A percentile compares a stretch with the other conserved stretches of the same genome.
Conservation (phyloP, 1,284 basidiomycete genomes). For the Leccinum ponderosum region DNA sequence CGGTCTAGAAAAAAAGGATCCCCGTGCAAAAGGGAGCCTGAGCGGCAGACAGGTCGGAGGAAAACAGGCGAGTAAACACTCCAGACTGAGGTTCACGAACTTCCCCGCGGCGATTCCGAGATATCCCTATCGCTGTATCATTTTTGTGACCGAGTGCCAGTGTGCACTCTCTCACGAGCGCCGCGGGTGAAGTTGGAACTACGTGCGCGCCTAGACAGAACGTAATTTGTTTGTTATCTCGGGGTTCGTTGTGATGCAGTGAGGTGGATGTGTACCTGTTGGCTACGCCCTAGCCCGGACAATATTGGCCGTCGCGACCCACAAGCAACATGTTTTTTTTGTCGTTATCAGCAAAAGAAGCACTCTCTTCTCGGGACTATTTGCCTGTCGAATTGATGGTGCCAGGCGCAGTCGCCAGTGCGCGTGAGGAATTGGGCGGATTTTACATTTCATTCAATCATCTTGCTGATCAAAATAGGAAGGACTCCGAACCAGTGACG, state of each 20-base stretch:
- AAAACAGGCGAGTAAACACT: neutral
- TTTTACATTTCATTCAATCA: neutral
- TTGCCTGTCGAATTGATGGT: neutral
- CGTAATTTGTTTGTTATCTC: too few species aligned
- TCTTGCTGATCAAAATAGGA: neutral
- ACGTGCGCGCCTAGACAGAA: neutral
- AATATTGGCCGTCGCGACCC: neutral
- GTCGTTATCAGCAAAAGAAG: neutral
- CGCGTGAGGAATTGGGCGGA: neutral
- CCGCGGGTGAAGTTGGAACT: neutral
- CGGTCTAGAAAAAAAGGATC: neutral
- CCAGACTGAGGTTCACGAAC: neutral
- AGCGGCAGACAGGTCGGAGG: neutral
- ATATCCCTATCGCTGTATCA: neutral
- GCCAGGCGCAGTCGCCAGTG: neutral
- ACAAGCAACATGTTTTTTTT: neutral
- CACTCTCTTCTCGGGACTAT: neutral
- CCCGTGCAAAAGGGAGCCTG: neutral
- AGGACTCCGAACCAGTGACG: neutral
- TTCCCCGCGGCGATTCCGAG: slow-evolving; percentile 3
- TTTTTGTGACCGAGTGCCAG: neutral
- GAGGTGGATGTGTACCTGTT: neutral
- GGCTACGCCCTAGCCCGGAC: neutral
- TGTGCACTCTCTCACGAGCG: neutral
- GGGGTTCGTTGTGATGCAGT: neutral